phyloP scores from a whole-genome alignment of 495 filamentous ascomycete species.

The Penicillium canariense region DNA sequence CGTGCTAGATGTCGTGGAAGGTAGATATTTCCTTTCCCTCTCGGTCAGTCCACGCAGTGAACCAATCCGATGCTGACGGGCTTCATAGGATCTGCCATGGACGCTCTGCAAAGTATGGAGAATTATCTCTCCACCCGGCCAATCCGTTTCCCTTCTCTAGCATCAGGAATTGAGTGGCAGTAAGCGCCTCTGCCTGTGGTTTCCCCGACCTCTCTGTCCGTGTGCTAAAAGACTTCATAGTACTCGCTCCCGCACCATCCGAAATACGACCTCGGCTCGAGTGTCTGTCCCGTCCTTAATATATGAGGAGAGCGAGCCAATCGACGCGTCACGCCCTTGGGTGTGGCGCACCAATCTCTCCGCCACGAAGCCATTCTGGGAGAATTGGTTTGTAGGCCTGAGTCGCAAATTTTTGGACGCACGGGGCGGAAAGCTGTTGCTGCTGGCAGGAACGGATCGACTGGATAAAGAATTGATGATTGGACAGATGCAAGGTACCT shows the following conservation, averaged over 20 bases:
- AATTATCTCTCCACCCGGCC: slow-evolving; percentile 86
- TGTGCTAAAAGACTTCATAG: slow-evolving; percentile 27
- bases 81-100: slow-evolving; percentile 65
- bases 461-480: slow-evolving; percentile 95
- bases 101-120: slow-evolving; percentile 94
- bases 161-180: slow-evolving; percentile 92
- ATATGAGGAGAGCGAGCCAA: slow-evolving; percentile 38
- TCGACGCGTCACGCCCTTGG: slow-evolving; percentile 52
- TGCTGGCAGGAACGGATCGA: slow-evolving; percentile 91
- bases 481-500: slow-evolving; percentile 90
- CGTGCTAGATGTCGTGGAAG: slow-evolving; percentile 95
- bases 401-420: slow-evolving; percentile 84
- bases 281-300: slow-evolving; percentile 87
- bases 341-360: slow-evolving; percentile 84
- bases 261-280: slow-evolving; percentile 74
- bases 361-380: slow-evolving; percentile 87
- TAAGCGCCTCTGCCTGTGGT: slow-evolving; percentile 36
- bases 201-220: neutral
- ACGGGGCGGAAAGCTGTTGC: slow-evolving; percentile 80
- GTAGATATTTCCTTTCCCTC: too few species aligned
- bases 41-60: neutral
- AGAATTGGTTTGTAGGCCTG: slow-evolving; percentile 86
- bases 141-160: slow-evolving; percentile 65
- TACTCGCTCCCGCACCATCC: slow-evolving; percentile 81
- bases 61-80: neutral